Base-by-base conservation (phyloP, 163 green algal genomes). In the Chlorella variabilis region DNA sequence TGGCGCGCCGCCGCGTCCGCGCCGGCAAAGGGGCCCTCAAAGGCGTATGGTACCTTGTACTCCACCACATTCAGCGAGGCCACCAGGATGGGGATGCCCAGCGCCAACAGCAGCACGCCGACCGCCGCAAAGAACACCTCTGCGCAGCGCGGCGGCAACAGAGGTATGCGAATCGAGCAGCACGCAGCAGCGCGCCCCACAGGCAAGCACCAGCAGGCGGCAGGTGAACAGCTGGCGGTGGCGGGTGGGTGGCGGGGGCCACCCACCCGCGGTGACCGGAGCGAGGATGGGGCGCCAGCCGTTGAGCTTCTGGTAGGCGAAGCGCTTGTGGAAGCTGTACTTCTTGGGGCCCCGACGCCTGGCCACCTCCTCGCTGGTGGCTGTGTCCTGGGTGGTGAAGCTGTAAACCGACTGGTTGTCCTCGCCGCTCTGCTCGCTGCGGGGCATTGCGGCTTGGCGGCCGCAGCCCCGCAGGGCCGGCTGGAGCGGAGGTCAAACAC, bases 61-160 rank as follows among this genome's bases (percentile, higher is more conserved):
- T 89, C 75, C 49, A 80, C 38, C 11, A 93, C 83, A 27, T 77
- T 77, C 0, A 91, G 77, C 27, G 87, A 87, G 8, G 83, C 88
- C 3, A 87, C 74, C 3, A 93, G 78, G 17, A 93, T 86, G 21
- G 90, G 81, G 25, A 90, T 82, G 27, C 90, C 90, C 17, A 92
- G 51, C 25, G 85, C 85, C 23, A 92, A 39, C 17, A 77, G 77
- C n/a, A 92, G 79, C 27, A 86, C 45, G 13, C 68, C 82, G 0
- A 59, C 75, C 2, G 75, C 27, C 0, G 87, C 5, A 42, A 90
- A 90, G 49, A 87, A 91, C 3, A 89, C 33, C 38, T 90, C 45
- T 63, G 66, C 36, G n/a, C 42, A 38, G 27, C 18, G 59, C 3
- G 23, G 56, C 25, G 73, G 27, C 18, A 36, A 38, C 1, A 20